Evolutionary conservation across 106 monocot species (phyloP).

Genomic region (Ottelia alismoides): DNA sequence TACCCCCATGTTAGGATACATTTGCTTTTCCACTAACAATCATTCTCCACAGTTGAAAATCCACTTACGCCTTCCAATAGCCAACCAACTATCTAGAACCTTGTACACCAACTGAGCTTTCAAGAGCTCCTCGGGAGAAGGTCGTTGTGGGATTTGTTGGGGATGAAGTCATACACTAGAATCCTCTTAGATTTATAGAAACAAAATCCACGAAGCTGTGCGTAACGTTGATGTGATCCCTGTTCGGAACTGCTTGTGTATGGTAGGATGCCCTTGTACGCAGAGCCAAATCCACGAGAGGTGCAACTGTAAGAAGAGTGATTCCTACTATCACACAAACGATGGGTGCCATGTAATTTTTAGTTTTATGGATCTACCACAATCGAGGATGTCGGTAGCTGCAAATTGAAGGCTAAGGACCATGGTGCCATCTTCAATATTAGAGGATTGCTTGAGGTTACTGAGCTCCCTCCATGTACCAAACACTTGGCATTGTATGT

Average conservation of each 20-base stretch:
- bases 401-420: not conserved
- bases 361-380: not conserved
- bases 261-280: constrained; percentile 1
- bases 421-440: not conserved
- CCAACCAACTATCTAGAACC: not conserved
- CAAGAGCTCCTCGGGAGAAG: not conserved
- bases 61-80: no score
- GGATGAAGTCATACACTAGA: constrained; percentile 2
- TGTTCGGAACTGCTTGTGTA: constrained; percentile 2
- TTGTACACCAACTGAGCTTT: not conserved
- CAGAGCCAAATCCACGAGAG: not conserved
- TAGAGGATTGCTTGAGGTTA: not conserved
- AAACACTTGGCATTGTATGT: not conserved
- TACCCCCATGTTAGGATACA: no score
- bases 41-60: no score
- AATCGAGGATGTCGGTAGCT: not conserved
- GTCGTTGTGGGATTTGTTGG: not conserved
- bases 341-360: not conserved
- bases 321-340: not conserved
- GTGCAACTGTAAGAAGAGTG: not conserved
- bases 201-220: constrained; percentile 1
- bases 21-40: no score
- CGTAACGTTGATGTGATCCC: not conserved
- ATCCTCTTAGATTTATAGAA: not conserved
- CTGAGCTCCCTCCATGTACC: not conserved